These are phyloP conservation scores for Cordyceps cicadae DNA, from an alignment of 2,329 filamentous ascomycete species.

Conservation along the genomic window DNA sequence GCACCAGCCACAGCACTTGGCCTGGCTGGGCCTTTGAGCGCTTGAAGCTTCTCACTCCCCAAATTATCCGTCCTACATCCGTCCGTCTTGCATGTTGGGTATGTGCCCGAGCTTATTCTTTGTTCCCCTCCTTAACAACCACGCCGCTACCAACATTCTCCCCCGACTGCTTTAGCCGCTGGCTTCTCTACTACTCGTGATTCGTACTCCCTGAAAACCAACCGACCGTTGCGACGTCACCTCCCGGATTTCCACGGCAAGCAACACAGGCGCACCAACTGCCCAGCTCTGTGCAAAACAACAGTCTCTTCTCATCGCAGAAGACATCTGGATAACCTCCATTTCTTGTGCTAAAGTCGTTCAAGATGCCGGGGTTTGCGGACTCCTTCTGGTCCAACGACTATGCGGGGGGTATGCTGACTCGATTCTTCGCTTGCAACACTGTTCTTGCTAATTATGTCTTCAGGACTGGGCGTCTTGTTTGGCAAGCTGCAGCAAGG, in stretches of 20 bases:
- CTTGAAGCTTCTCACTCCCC: neutral
- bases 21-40: neutral
- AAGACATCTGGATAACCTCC: neutral
- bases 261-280: neutral
- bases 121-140: neutral
- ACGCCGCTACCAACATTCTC: neutral
- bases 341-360: constrained; percentile 12
- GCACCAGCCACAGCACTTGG: constrained; percentile 1
- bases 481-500: constrained; percentile 97
- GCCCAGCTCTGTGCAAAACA: neutral
- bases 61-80: neutral
- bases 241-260: neutral
- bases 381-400: constrained; percentile 98
- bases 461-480: constrained; percentile 72
- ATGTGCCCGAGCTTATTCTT: neutral
- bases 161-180: neutral
- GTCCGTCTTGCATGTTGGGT: neutral
- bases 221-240: neutral
- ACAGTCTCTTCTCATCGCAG: neutral
- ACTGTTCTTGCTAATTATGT: constrained; percentile 11
- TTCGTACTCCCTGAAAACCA: neutral
- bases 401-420: constrained; percentile 74
- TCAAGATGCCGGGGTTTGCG: constrained; percentile 76
- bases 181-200: neutral
- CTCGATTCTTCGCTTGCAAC: neutral